Evolutionary conservation across 495 filamentous ascomycete genomes (phyloP), one percentile per base, ranked within the genome.

Genomic region (Aspergillus coremiiformis): DNA sequence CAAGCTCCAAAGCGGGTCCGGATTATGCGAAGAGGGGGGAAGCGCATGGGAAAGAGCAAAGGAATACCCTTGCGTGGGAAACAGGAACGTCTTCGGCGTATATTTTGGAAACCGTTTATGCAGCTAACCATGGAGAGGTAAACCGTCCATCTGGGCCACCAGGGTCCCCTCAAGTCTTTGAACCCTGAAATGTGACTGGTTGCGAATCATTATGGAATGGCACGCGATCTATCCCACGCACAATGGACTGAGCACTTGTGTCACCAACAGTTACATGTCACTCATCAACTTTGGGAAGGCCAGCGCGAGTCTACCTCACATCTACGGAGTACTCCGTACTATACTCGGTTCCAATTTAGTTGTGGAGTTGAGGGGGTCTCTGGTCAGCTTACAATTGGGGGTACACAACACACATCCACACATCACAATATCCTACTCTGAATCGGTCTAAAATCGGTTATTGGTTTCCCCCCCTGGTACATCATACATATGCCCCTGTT

Each of bases 101-200:
- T 49, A 49, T 39, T 49, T 52, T 44, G 37, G 47, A 37, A 49
- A 51, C 58, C 53, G 53, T 56, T 57, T 51, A 52, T 60, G 58
- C 58, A 54, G 42, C 52, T 37, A 42, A 21, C 22, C 43, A 45
- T 46, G 21, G 37, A 49, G 39, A 55, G 43, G 45, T 51, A 23
- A 37, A 30, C 30, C 29, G 15, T 22, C 46, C 6, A 44, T 9
- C 24, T 35, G 32, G 32, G 32, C 32, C 32, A 35, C 27, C 19
- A 35, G 15, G n/a, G 22, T 49, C 35, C 49, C 39, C 42, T n/a
- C n/a, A n/a, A n/a, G n/a, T n/a, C n/a, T 35, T 47, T 51, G 32
- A 35, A 35, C 32, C 32, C 32, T 35, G 32, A 35, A 33, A 56
- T 60, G 54, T 60, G 58, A 60, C 58, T 54, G 47, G 54, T 60